Percentiles rank a stretch among this genome's conserved stretches.
These are phyloP conservation scores for Cercospora sp. DNA, from an alignment of 2,329 filamentous ascomycete species.

Conservation along the genomic window DNA sequence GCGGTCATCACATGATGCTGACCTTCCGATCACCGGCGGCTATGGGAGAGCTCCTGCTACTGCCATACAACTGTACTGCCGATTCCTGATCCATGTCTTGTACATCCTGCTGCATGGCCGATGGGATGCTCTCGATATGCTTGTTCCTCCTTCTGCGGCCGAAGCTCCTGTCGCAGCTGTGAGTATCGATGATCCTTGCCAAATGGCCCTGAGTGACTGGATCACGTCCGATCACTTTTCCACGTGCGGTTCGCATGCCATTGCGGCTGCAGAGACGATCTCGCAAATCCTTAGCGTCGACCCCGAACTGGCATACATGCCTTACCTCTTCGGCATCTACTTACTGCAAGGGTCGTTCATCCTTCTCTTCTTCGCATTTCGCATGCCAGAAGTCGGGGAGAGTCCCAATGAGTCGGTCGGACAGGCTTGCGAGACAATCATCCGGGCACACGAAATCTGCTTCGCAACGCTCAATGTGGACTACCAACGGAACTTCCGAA, in stretches of 20 bases:
- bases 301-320: background rate
- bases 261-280: background rate
- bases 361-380: background rate
- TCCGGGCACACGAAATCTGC: background rate
- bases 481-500: background rate
- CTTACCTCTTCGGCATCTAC: background rate
- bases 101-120: background rate
- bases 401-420: background rate
- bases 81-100: background rate
- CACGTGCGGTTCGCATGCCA: background rate
- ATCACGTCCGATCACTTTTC: background rate
- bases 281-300: background rate
- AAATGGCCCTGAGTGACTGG: background rate
- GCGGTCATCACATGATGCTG: background rate
- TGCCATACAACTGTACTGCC: background rate
- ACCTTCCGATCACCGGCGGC: background rate
- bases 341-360: background rate
- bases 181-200: background rate
- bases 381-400: background rate
- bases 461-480: background rate
- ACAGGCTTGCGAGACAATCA: background rate
- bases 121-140: background rate
- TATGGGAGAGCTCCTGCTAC: background rate
- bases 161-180: background rate
- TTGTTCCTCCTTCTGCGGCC: background rate